Percentiles rank a stretch among this genome's conserved stretches.
Evolutionary conservation across 345 rosid species (phyloP).

Genomic region (Aethionema arabicum): DNA sequence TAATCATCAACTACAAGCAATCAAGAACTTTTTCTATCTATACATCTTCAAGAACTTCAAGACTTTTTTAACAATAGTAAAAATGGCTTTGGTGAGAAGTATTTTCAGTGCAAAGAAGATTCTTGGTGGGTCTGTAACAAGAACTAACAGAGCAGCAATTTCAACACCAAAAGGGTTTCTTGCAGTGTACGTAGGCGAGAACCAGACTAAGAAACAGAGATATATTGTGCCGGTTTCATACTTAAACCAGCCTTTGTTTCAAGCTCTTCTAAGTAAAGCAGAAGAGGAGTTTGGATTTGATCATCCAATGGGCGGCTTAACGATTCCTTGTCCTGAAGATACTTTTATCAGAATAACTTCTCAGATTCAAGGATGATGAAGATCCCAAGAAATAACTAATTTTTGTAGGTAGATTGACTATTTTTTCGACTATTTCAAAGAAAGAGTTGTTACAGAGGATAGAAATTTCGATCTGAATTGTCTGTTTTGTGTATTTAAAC

Average conservation of each 20-base stretch:
- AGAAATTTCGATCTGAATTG: too few species aligned
- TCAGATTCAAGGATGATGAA: slow-evolving; percentile 22
- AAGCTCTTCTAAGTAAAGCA: slow-evolving; percentile 33
- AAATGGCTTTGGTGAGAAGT: slow-evolving; percentile 27
- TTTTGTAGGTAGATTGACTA: too few species aligned
- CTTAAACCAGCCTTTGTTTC: slow-evolving; percentile 49
- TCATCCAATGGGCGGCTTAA: slow-evolving; percentile 53
- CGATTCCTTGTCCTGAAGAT: slow-evolving; percentile 49
- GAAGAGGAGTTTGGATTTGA: slow-evolving; percentile 39
- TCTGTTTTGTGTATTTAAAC: too few species aligned
- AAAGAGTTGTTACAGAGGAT: too few species aligned
- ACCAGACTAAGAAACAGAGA: slow-evolving; percentile 35
- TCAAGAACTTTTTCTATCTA: slow-evolving; percentile 1
- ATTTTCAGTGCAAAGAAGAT: slow-evolving; percentile 21
- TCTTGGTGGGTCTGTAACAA: slow-evolving; percentile 17
- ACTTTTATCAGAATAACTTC: slow-evolving; percentile 39
- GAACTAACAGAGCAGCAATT: slow-evolving; percentile 10
- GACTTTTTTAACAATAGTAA: neutral
- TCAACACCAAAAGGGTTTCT: slow-evolving; percentile 28
- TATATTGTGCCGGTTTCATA: slow-evolving; percentile 43
- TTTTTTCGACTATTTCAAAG: too few species aligned
- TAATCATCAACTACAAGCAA: slow-evolving; percentile 19
- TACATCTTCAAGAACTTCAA: slow-evolving; percentile 3
- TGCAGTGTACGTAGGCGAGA: slow-evolving; percentile 49
- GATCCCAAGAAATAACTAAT: neutral